These are phyloP conservation scores for Lactifluus pinguis DNA, from an alignment of 768 basidiomycete genomes.

Conservation along the genomic window DNA sequence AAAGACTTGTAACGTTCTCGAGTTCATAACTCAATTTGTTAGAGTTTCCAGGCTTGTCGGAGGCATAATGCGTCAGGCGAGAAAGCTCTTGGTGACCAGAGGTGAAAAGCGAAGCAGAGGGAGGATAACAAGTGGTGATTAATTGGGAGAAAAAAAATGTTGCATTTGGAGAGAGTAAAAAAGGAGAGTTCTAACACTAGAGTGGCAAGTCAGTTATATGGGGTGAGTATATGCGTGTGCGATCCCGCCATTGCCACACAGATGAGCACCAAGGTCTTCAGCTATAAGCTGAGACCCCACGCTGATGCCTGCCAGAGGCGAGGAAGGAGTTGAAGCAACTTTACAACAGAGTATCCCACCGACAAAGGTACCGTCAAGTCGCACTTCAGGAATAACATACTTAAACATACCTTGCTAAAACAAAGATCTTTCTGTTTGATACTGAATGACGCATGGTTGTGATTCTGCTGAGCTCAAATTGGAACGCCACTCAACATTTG, in stretches of 20 bases:
- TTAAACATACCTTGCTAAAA: neutral
- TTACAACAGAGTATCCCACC: constrained; percentile 2
- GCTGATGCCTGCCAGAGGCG: constrained; percentile 17
- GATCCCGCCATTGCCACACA: too few species aligned
- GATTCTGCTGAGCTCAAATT: neutral
- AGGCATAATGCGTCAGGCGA: constrained; percentile 76
- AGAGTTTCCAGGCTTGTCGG: constrained; percentile 74
- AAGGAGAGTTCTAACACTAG: constrained; percentile 8
- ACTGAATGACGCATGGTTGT: neutral
- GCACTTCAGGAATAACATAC: neutral
- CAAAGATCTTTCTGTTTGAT: neutral
- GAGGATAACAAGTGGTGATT: constrained; percentile 80
- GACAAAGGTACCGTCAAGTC: neutral
- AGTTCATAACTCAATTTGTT: constrained; percentile 68
- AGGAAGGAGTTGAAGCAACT: constrained; percentile 15
- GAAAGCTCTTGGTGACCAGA: constrained; percentile 81
- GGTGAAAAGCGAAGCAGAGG: constrained; percentile 60
- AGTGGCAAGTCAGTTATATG: constrained; percentile 2
- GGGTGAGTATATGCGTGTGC: too few species aligned
- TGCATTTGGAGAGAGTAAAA: constrained; percentile 41
- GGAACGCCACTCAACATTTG: neutral
- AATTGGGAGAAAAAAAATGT: constrained; percentile 66
- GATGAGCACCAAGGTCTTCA: constrained; percentile 16
- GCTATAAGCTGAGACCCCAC: constrained; percentile 1
- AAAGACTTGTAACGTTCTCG: constrained; percentile 45